These are phyloP conservation scores for Psilocybe cyanescens DNA, from an alignment of 768 basidiomycete species.

Conservation along the genomic window DNA sequence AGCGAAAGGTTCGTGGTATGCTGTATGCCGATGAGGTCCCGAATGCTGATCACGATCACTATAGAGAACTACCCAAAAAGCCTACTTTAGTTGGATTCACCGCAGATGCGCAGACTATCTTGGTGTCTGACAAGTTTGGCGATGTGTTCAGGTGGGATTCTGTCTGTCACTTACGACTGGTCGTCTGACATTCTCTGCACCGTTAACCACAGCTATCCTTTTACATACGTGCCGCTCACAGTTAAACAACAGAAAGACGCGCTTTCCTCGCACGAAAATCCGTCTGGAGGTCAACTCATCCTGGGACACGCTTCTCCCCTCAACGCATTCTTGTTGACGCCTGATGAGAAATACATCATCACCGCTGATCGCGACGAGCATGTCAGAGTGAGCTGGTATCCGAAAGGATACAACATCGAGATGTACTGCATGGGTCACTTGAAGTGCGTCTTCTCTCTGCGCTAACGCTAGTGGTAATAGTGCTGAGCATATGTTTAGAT, in stretches of 20 bases:
- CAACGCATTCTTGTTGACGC: constrained; percentile 70
- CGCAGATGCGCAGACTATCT: constrained; percentile 60
- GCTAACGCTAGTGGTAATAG: not conserved
- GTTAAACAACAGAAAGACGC: constrained; percentile 33
- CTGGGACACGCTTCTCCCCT: constrained; percentile 91
- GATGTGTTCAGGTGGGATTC: constrained; percentile 79
- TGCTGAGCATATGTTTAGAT: constrained; percentile 47
- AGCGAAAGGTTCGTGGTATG: constrained; percentile 58
- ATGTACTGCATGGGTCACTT: constrained; percentile 85
- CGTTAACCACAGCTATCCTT: constrained; percentile 54
- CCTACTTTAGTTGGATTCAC: constrained; percentile 74
- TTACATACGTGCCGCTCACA: constrained; percentile 42
- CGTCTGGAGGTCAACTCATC: constrained; percentile 68
- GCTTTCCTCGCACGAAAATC: constrained; percentile 68
- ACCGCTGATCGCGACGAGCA: constrained; percentile 97
- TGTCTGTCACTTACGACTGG: not conserved
- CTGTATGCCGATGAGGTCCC: not conserved
- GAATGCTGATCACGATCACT: not conserved
- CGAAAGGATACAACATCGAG: constrained; percentile 85
- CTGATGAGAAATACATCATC: constrained; percentile 75
- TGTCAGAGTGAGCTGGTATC: constrained; percentile 89
- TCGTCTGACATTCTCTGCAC: not conserved
- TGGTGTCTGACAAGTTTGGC: constrained; percentile 94
- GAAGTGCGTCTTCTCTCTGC: constrained; percentile 52
- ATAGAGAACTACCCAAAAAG: constrained; percentile 85